These are phyloP conservation scores for Poterioochromonas sp. DNA, from an alignment of 352 stramenopile species.

Conservation along the genomic window DNA sequence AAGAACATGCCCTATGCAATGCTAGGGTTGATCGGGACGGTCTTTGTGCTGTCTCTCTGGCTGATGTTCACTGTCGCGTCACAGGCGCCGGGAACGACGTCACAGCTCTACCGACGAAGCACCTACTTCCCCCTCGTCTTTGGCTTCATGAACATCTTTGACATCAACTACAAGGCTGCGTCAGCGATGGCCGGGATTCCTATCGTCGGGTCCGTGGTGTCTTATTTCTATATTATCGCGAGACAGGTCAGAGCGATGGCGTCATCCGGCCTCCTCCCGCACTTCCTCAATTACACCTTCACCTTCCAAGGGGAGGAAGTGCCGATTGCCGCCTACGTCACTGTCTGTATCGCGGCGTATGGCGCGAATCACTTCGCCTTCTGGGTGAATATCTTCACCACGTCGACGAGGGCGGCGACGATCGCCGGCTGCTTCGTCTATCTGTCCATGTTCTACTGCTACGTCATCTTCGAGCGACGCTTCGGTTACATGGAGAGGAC, in stretches of 20 bases:
- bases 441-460: neutral
- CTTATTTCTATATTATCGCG: neutral
- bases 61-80: neutral
- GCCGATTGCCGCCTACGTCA: neutral
- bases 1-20: neutral
- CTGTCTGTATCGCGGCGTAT: neutral
- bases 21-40: neutral
- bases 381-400: neutral
- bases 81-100: neutral
- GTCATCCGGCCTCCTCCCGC: neutral
- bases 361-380: neutral
- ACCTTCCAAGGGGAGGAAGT: neutral
- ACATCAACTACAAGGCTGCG: neutral
- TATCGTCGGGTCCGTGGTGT: neutral
- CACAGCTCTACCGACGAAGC: neutral
- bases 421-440: constrained; percentile 9
- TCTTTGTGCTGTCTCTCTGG: constrained; percentile 17
- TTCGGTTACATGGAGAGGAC: neutral
- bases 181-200: neutral
- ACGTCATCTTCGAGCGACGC: neutral
- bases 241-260: constrained; percentile 19
- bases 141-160: neutral
- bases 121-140: neutral
- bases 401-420: neutral
- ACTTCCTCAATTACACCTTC: neutral